Conservation (phyloP, 2,329 filamentous ascomycete species). For the Paracamarosporium sp. region DNA sequence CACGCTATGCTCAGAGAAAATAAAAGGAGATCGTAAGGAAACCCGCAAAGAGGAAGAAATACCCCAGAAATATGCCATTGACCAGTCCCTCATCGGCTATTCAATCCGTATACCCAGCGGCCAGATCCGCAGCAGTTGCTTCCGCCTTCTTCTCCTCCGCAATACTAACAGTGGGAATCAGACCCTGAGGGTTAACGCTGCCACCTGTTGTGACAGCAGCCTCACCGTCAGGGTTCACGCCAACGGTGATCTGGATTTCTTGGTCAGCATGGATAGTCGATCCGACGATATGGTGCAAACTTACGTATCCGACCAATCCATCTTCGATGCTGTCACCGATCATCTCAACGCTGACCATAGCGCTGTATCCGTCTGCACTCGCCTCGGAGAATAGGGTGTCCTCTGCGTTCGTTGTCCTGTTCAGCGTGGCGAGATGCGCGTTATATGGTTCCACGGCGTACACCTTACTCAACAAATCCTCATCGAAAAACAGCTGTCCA, state of each 20-base stretch:
- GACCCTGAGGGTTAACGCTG: background rate
- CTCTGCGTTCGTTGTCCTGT: background rate
- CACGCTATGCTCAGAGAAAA: background rate
- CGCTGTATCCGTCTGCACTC: background rate
- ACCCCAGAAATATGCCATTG: background rate
- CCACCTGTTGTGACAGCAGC: background rate
- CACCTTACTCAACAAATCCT: background rate
- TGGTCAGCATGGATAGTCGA: background rate
- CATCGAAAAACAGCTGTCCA: background rate
- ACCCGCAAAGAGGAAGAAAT: background rate
- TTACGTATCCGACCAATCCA: background rate
- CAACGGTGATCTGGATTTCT: background rate
- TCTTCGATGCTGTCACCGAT: background rate
- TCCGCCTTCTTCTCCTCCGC: background rate
- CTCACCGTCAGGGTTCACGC: background rate
- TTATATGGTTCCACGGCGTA: background rate
- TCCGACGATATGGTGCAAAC: background rate
- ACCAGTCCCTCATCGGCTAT: background rate
- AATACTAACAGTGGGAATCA: background rate
- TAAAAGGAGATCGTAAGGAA: background rate
- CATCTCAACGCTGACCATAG: background rate
- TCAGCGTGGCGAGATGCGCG: background rate
- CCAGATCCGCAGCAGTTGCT: background rate
- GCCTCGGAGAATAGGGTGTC: background rate
- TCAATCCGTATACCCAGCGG: constrained; percentile 1